A percentile compares a stretch with the other conserved stretches of the same genome.
These are phyloP conservation scores for Calendula officinalis DNA, from an alignment of 129 eudicot species.

Conservation along the genomic window DNA sequence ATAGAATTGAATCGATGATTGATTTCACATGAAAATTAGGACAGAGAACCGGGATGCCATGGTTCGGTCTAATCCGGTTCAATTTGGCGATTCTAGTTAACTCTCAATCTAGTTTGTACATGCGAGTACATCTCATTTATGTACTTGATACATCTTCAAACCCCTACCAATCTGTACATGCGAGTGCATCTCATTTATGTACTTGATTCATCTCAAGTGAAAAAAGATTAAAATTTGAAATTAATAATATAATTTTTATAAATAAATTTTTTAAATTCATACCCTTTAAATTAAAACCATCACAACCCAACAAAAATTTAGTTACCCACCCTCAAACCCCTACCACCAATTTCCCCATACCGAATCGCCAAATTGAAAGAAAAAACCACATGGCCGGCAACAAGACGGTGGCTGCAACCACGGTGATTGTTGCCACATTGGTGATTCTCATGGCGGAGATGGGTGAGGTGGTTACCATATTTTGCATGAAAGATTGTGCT, in stretches of 20 bases:
- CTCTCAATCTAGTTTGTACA: no score
- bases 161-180: no score
- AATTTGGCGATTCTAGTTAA: no score
- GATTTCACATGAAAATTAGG: no score
- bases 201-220: not conserved
- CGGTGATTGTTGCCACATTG: constrained; percentile 11
- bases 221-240: not conserved
- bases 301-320: constrained; percentile 8
- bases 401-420: constrained; percentile 1
- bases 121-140: no score
- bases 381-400: constrained; percentile 23
- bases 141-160: no score
- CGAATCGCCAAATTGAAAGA: constrained; percentile 1
- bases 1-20: no score
- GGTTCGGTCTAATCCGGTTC: no score
- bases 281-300: constrained; percentile 7
- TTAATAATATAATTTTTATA: not conserved
- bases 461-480: constrained; percentile 11
- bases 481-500: constrained; percentile 28
- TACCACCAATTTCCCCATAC: constrained; percentile 10
- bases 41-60: no score
- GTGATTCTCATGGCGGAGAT: constrained; percentile 10
- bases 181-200: no score
- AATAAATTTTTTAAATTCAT: no score
- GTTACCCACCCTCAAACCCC: not conserved